Evolutionary conservation across 805 yeast genomes (phyloP), one percentile per base, ranked within the genome.

Genomic region (Spathaspora hagerdaliae): DNA sequence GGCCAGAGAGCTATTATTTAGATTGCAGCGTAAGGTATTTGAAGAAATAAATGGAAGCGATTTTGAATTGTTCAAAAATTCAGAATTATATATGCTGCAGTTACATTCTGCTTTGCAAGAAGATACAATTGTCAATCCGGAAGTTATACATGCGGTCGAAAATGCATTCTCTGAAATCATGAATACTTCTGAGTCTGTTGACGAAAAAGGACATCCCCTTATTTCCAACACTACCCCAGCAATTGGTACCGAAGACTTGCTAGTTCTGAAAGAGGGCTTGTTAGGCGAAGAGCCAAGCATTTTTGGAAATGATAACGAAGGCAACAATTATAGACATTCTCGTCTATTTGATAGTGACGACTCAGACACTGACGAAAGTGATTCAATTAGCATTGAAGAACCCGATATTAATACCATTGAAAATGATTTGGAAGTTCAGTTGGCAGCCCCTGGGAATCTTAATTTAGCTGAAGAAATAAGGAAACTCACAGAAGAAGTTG

Each of bases 381-480:
- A 43, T 7, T 41, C 44, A 13, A 42, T 29, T 9, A 29, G 32
- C 12, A 9, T 29, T 29, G 32, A 11, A 5, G 32, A 11, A 29
- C 12, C 32, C 3, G 32, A 29, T 29, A 9, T 29, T 9, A 29
- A 29, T 11, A 29, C 9, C 2, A 9, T 29, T 29, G 12, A 9
- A 3, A 11, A 29, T 27, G 45, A 43, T 44, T 38, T 38, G 42
- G 45, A 43, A 15, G 42, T 46, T 35, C 50, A 46, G 37, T 59
- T 80, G 12, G 85, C 87, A 0, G 85, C 86, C 1, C 90, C 91
- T 0, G 88, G 88, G 7, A 81, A 81, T 39, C 62, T 83, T 40
- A 77, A 82, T 43, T 64, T 86, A 6, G 74, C 83, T 2, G 87
- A 83, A 46, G 87, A 84, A 45, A 87, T 91, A 38, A 69, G 69